These are phyloP conservation scores for Tylopilus cervinicoccineus DNA, from an alignment of 768 basidiomycete genomes.

Conservation along the genomic window DNA sequence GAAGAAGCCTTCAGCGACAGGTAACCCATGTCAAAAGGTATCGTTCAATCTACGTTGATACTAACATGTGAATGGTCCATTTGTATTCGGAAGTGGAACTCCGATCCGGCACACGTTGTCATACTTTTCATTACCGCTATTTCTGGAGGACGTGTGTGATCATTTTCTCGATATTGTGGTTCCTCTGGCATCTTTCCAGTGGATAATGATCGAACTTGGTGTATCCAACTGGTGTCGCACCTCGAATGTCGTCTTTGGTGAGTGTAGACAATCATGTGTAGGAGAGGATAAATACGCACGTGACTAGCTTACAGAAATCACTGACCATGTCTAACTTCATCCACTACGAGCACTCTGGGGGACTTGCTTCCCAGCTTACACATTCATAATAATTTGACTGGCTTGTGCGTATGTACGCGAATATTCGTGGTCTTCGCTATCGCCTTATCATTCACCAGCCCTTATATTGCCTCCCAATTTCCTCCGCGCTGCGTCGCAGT, in stretches of 20 bases:
- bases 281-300: no score
- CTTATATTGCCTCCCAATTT: constrained; percentile 53
- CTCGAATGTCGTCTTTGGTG: no score
- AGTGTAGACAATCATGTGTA: no score
- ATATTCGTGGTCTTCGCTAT: background rate
- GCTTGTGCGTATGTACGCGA: constrained; percentile 19
- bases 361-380: background rate
- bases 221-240: background rate
- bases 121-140: no score
- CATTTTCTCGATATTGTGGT: background rate
- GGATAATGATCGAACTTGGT: background rate
- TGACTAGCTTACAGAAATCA: constrained; percentile 52
- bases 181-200: background rate
- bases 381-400: constrained; percentile 30
- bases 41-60: no score
- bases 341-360: constrained; percentile 1
- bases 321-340: constrained; percentile 32
- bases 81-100: no score
- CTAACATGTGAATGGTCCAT: no score
- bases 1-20: no score
- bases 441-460: constrained; percentile 19
- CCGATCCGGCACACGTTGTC: no score
- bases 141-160: background rate
- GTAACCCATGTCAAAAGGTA: no score
- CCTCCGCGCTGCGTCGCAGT: constrained; percentile 46